Conservation (phyloP, 495 filamentous ascomycete genomes). For the Penicillium robsamsonii region DNA sequence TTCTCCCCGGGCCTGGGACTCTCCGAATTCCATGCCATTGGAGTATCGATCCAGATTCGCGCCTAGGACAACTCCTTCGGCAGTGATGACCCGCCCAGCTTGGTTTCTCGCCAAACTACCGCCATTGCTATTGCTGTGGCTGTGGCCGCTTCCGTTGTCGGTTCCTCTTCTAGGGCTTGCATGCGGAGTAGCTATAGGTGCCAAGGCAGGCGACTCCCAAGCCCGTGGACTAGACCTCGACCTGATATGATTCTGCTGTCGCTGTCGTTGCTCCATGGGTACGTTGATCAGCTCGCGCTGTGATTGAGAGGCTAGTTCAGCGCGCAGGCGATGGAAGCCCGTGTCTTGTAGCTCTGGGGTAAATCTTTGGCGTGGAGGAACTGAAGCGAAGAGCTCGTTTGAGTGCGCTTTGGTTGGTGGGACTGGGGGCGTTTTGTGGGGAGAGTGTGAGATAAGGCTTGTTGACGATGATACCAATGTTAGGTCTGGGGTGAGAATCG, state of each 20-base stretch:
- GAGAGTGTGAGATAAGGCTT: not conserved
- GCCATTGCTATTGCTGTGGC: not conserved
- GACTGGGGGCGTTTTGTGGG: not conserved
- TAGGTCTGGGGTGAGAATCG: not conserved
- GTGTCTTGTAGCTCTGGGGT: conserved; percentile 36
- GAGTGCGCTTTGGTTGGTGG: conserved; percentile 6
- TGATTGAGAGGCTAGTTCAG: conserved; percentile 28
- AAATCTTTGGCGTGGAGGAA: conserved; percentile 6
- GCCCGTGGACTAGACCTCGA: not conserved
- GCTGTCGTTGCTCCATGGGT: conserved; percentile 19
- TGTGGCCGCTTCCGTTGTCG: not conserved
- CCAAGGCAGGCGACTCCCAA: not conserved
- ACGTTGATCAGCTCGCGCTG: conserved; percentile 39
- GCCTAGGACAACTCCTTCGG: conserved; percentile 29
- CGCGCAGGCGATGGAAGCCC: conserved; percentile 29
- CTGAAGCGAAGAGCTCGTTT: conserved; percentile 9
- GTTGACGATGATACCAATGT: not conserved
- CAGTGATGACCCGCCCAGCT: conserved; percentile 21
- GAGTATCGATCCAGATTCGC: conserved; percentile 31
- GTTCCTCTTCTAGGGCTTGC: not conserved
- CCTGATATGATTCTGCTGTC: not conserved
- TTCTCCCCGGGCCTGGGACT: not conserved
- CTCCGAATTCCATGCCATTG: conserved; percentile 2
- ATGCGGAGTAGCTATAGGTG: not conserved
- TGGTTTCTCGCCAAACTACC: not conserved